A percentile compares a stretch with the other conserved stretches of the same genome.
phyloP scores from a whole-genome alignment of 306 rosid species.

The Rosa multiflora region DNA sequence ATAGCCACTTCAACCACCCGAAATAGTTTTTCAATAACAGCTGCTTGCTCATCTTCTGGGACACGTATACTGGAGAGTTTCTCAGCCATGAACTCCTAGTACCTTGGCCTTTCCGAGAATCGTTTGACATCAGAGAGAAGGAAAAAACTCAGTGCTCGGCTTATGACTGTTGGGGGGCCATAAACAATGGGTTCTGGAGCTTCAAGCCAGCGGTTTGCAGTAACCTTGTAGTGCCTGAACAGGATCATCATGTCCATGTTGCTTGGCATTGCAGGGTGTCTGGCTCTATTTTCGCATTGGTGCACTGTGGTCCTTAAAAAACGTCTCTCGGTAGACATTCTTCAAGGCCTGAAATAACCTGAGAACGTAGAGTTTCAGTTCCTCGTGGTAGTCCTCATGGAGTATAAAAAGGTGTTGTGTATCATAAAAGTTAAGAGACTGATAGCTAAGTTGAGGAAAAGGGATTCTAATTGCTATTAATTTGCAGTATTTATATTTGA shows the following conservation, averaged over 20 bases:
- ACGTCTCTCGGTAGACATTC: not conserved
- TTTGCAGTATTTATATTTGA: no score
- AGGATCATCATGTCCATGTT: not conserved
- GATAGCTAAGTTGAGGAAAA: no score
- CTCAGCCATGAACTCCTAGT: not conserved
- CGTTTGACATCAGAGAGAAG: not conserved
- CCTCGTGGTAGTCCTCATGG: no score
- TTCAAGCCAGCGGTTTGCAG: not conserved
- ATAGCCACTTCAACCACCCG: not conserved
- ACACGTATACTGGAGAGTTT: not conserved
- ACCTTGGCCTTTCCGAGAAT: not conserved
- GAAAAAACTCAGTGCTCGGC: not conserved
- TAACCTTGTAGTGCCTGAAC: not conserved
- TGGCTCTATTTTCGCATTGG: not conserved
- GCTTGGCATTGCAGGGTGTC: not conserved
- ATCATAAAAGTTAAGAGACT: no score
- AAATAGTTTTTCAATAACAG: not conserved
- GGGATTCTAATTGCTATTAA: no score
- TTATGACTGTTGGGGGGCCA: not conserved
- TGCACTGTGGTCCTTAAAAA: not conserved
- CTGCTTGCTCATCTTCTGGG: not conserved
- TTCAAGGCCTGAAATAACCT: not conserved
- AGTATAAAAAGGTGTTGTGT: no score
- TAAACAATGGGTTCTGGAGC: not conserved
- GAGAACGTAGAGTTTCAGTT: not conserved